Base-by-base conservation (phyloP, 441 rosid genomes). In the Macaranga tanarius region DNA sequence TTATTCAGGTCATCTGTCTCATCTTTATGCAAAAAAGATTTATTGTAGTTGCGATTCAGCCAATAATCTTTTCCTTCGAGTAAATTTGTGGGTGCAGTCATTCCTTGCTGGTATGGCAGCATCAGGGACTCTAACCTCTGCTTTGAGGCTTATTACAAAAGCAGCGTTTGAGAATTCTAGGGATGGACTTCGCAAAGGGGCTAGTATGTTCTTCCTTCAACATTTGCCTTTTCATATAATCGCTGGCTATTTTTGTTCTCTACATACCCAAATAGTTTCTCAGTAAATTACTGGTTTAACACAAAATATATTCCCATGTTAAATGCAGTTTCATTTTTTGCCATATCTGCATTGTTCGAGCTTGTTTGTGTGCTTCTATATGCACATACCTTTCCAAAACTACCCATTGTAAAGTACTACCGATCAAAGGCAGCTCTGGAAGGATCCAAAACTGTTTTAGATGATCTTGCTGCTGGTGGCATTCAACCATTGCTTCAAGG, bases 381-480 rank as follows among this genome's bases (percentile, higher is more conserved):
- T 45, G 87, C 91, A 2, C 81, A 50, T 26, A 55, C 62, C 13
- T 91, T 88, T 67, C 88, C 93, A 5, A 89, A 82, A 61, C 73
- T 87, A 56, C 88, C 89, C 0, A 74, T 89, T 15, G 91, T 92
- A 73, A 88, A 86, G 77, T 84, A 81, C 74, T 89, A 87, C 64
- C 87, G 88, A 3, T 62, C 88, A 44, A 86, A 86, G 79, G 96
- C 95, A 45, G 89, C 92, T 34, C 73, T 82, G 0, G 89, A 91
- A 83, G 93, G 98, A 52, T 88, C 93, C 5, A 84, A 82, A 81
- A 92, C 97, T 9, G 93, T 89, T 44, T 70, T 87, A 57, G 85
- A 90, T 0, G 91, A 90, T 73, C 97, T 92, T 65, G 89, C 85
- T 69, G 93, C 93, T 59, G 92, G 79, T 47, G 96, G 96, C 42